phyloP scores from a whole-genome alignment of 2,329 filamentous ascomycete species.

The Grosmannia serpens region DNA sequence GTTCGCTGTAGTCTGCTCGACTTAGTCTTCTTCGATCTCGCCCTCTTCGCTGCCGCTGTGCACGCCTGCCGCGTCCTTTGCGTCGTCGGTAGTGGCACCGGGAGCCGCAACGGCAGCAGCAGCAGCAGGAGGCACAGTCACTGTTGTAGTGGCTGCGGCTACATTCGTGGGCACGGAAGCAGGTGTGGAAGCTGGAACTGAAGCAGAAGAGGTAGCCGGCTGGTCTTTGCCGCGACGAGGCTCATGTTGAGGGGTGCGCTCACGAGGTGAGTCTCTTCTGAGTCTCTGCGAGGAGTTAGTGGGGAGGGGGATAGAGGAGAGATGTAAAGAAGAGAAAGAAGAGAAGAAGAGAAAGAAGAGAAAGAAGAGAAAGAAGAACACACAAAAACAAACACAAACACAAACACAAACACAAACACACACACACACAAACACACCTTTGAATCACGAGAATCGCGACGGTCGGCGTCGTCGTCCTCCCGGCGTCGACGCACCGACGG shows the following conservation, averaged over 20 bases:
- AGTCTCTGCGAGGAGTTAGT: constrained; percentile 33
- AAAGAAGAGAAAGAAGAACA: constrained; percentile 15
- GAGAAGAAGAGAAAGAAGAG: background rate
- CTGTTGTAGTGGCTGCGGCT: constrained; percentile 24
- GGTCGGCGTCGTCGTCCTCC: constrained; percentile 61
- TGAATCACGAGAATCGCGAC: constrained; percentile 52
- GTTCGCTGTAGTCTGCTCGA: background rate
- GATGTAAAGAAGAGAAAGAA: background rate
- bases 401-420: background rate
- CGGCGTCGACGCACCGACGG: constrained; percentile 56
- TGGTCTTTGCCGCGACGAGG: constrained; percentile 29
- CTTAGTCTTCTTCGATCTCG: constrained; percentile 88
- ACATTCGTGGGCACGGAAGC: background rate
- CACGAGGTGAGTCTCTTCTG: constrained; percentile 41
- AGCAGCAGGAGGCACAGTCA: background rate
- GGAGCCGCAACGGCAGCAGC: constrained; percentile 24
- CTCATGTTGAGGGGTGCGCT: constrained; percentile 50
- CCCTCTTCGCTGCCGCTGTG: constrained; percentile 93
- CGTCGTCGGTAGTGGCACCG: background rate
- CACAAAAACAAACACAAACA: background rate
- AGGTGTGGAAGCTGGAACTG: background rate
- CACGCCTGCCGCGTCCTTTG: constrained; percentile 44
- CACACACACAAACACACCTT: constrained; percentile 45
- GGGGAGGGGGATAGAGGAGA: constrained; percentile 17
- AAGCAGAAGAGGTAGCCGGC: constrained; percentile 14